A percentile compares a stretch with the other conserved stretches of the same genome.
Conservation (phyloP, 2,329 filamentous ascomycete species). For the Fusarium buharicum region DNA sequence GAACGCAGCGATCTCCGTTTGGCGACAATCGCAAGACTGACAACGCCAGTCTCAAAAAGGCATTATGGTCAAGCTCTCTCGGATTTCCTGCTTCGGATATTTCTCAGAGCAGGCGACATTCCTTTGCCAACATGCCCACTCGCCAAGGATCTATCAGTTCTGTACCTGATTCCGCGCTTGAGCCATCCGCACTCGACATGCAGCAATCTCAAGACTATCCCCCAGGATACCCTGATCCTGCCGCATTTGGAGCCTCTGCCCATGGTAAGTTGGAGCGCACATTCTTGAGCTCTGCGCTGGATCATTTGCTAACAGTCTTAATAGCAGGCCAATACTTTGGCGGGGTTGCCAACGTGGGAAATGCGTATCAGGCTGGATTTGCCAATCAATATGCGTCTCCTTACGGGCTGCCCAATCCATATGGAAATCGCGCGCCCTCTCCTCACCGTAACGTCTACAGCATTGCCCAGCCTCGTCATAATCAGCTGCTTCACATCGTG, state of each 20-base stretch:
- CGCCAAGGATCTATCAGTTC: slow-evolving; percentile 72
- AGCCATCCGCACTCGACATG: slow-evolving; percentile 57
- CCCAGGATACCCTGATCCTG: slow-evolving; percentile 53
- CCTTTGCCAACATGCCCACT: slow-evolving; percentile 76
- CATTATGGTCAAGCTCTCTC: slow-evolving; percentile 77
- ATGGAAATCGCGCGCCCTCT: slow-evolving; percentile 64
- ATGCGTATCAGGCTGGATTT: slow-evolving; percentile 45
- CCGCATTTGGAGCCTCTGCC: slow-evolving; percentile 52
- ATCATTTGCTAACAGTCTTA: slow-evolving; percentile 6
- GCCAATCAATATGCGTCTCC: slow-evolving; percentile 58
- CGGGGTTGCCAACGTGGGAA: slow-evolving; percentile 40
- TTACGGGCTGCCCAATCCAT: slow-evolving; percentile 58
- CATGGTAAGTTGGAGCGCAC: slow-evolving; percentile 52
- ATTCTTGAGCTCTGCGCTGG: background rate
- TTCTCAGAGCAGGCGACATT: slow-evolving; percentile 81
- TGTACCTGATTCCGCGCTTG: slow-evolving; percentile 63
- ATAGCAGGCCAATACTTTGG: slow-evolving; percentile 44
- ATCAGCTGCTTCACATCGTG: slow-evolving; percentile 85
- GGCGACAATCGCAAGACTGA: slow-evolving; percentile 72
- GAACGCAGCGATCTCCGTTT: slow-evolving; percentile 59
- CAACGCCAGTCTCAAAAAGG: slow-evolving; percentile 68
- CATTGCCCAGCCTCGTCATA: slow-evolving; percentile 69
- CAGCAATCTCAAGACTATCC: slow-evolving; percentile 57
- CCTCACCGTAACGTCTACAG: slow-evolving; percentile 71
- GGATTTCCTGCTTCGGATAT: slow-evolving; percentile 72